Conservation (phyloP, 768 basidiomycete species). For the Nidularia pulvinata region DNA sequence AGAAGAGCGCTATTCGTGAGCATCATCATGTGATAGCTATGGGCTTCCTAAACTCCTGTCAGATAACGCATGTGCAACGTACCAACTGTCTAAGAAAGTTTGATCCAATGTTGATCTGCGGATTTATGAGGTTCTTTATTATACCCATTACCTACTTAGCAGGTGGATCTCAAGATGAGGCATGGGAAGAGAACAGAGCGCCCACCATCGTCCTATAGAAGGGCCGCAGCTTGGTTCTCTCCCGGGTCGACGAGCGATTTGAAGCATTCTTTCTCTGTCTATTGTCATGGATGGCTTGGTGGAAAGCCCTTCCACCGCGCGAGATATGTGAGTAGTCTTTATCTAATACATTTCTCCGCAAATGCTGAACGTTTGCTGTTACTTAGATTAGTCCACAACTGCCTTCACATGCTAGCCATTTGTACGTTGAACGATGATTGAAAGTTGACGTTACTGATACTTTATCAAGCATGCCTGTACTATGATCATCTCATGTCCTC, state of each 20-base stretch:
- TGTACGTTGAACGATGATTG: slow-evolving; percentile 17
- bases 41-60: no score
- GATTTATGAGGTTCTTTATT: no score
- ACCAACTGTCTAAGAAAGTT: neutral
- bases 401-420: slow-evolving; percentile 26
- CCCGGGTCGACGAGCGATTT: no score
- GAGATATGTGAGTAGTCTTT: slow-evolving; percentile 9
- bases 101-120: neutral
- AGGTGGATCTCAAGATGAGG: no score
- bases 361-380: neutral
- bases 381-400: slow-evolving; percentile 20
- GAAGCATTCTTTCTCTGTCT: neutral
- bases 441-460: neutral
- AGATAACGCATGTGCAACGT: no score
- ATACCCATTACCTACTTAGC: no score
- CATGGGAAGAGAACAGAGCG: neutral
- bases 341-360: neutral
- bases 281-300: slow-evolving; percentile 3
- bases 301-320: slow-evolving; percentile 5
- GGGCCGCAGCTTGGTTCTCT: no score
- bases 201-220: neutral
- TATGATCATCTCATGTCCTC: slow-evolving; percentile 37
- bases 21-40: no score
- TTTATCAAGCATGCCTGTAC: slow-evolving; percentile 27
- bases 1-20: no score